A percentile compares a stretch with the other conserved stretches of the same genome.
phyloP scores from a whole-genome alignment of 2,329 filamentous ascomycete species.

The Colletotrichum cereale region DNA sequence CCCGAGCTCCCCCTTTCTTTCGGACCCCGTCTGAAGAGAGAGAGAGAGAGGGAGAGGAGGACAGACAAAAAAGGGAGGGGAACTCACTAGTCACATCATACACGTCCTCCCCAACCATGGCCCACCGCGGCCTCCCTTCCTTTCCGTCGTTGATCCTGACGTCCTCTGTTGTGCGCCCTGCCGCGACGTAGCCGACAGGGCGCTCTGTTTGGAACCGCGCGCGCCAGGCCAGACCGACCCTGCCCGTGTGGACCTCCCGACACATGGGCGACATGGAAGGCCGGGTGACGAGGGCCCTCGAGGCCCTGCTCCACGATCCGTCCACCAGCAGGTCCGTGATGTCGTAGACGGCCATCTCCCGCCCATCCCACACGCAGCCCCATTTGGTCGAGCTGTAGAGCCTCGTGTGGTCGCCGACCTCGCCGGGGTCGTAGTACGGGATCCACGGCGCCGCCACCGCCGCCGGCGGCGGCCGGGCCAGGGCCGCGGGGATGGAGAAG shows the following conservation, averaged over 20 bases:
- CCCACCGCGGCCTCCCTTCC: background rate
- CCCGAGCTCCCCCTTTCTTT: too few species aligned
- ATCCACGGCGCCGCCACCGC: background rate
- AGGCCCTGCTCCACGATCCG: background rate
- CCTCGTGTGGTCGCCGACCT: constrained; percentile 5
- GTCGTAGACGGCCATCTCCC: background rate
- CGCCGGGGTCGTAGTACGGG: background rate
- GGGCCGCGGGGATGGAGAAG: background rate
- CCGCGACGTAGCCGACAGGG: background rate
- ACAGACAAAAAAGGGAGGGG: background rate
- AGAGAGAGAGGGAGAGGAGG: too few species aligned
- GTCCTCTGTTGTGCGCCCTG: background rate
- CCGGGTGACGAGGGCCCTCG: background rate
- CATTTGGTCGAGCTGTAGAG: background rate
- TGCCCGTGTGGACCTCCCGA: background rate
- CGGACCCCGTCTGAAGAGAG: too few species aligned
- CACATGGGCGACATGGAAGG: fast-evolving
- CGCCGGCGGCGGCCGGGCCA: background rate
- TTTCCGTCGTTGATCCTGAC: constrained; percentile 1
- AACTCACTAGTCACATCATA: background rate
- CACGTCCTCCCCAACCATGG: background rate
- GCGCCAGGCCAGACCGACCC: background rate
- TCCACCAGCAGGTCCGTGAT: background rate
- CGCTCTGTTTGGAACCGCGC: background rate
- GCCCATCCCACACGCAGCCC: background rate